Conservation (phyloP, 495 filamentous ascomycete species). For the Letharia columbiana region DNA sequence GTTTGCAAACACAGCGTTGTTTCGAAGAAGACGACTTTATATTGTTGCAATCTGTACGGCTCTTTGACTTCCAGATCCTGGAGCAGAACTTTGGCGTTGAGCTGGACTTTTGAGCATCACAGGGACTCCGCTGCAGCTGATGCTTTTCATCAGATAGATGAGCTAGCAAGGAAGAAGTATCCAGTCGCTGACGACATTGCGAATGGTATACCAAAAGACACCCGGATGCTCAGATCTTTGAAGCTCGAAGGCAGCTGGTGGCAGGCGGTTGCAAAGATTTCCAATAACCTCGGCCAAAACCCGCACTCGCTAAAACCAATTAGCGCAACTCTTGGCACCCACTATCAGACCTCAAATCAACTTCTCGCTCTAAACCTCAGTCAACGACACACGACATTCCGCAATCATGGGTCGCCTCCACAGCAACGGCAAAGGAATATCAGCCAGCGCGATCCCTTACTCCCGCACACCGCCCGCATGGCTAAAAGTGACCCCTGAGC, state of each 20-base stretch:
- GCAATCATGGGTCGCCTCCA: constrained; percentile 93
- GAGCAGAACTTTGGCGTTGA: background rate
- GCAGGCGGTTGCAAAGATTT: background rate
- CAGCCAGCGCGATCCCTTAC: constrained; percentile 89
- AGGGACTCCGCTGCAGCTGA: background rate
- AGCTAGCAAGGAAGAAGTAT: background rate
- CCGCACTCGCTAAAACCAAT: constrained; percentile 13
- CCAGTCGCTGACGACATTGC: background rate
- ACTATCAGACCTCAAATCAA: constrained; percentile 13
- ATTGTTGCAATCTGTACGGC: too few relatives aligned
- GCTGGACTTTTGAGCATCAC: background rate
- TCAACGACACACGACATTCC: constrained; percentile 24
- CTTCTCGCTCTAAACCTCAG: background rate
- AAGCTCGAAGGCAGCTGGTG: background rate
- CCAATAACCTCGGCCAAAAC: background rate
- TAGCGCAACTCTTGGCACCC: constrained; percentile 20
- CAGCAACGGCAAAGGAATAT: constrained; percentile 98
- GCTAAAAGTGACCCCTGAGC: constrained; percentile 83
- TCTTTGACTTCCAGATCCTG: too few relatives aligned
- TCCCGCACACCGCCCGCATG: constrained; percentile 83
- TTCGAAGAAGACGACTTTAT: too few relatives aligned
- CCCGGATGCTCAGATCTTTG: background rate
- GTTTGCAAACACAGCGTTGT: too few relatives aligned
- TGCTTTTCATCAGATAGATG: background rate
- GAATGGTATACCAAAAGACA: background rate